Conservation (phyloP, 83 land plant genomes). For the Picea mariana region DNA sequence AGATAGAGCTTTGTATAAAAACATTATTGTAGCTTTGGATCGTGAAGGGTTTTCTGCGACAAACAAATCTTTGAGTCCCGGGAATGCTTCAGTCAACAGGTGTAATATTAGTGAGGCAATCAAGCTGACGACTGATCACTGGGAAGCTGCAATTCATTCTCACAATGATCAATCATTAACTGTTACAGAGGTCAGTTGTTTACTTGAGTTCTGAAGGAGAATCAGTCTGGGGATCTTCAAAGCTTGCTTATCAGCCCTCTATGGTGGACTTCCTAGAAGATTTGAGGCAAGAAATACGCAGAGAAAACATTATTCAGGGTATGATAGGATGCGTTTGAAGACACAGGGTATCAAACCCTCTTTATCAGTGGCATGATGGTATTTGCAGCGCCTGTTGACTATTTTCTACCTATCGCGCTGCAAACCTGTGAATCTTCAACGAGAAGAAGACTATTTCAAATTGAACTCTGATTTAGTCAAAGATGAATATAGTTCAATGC, state of each 20-base stretch:
- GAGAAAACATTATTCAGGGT: neutral
- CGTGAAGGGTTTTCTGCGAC: neutral
- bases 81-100: neutral
- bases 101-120: neutral
- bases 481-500: too few relatives aligned
- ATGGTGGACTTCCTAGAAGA: neutral
- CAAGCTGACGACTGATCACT: neutral
- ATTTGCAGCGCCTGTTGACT: too few relatives aligned
- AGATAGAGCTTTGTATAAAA: neutral
- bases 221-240: constrained; percentile 12
- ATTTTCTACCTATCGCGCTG: too few relatives aligned
- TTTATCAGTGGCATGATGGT: too few relatives aligned
- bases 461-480: too few relatives aligned
- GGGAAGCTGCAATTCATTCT: neutral
- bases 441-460: too few relatives aligned
- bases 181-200: neutral
- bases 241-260: constrained; percentile 10
- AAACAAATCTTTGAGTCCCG: neutral
- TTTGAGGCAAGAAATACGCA: neutral
- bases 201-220: constrained; percentile 10
- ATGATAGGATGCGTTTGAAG: too few relatives aligned
- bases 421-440: too few relatives aligned
- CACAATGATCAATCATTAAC: neutral
- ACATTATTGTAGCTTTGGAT: neutral
- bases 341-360: too few relatives aligned